These are phyloP conservation scores for Marasmius tenuissimus DNA, from an alignment of 1,284 basidiomycete genomes.

Conservation along the genomic window DNA sequence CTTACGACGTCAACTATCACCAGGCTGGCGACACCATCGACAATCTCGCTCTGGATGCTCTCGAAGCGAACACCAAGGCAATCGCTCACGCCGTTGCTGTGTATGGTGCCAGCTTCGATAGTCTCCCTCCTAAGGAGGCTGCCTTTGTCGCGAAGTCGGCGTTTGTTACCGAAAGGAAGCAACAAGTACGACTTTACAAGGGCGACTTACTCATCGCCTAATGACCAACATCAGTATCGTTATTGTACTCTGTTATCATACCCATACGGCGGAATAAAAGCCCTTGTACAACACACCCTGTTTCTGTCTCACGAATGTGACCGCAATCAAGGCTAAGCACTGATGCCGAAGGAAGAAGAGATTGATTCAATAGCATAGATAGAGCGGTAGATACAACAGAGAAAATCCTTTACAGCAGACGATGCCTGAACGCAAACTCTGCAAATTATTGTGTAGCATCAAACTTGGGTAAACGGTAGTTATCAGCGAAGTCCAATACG, in stretches of 20 bases:
- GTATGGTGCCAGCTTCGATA: background rate
- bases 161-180: background rate
- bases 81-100: slow-evolving; percentile 20
- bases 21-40: slow-evolving; percentile 21
- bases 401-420: no score
- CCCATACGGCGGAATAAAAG: no score
- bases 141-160: background rate
- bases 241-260: no score
- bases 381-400: no score
- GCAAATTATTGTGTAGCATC: no score
- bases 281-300: no score
- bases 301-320: no score
- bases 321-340: no score
- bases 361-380: no score
- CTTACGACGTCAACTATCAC: slow-evolving; percentile 25
- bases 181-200: background rate
- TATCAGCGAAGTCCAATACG: background rate
- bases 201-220: background rate
- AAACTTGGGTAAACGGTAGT: no score
- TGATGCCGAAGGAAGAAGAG: no score
- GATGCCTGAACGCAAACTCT: no score
- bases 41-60: slow-evolving; percentile 20
- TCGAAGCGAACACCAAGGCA: slow-evolving; percentile 22
- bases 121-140: background rate
- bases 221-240: background rate